Evolutionary conservation across 2,329 filamentous ascomycete species (phyloP), one percentile per base, ranked within the genome.

Genomic region (Colletotrichum agaves): DNA sequence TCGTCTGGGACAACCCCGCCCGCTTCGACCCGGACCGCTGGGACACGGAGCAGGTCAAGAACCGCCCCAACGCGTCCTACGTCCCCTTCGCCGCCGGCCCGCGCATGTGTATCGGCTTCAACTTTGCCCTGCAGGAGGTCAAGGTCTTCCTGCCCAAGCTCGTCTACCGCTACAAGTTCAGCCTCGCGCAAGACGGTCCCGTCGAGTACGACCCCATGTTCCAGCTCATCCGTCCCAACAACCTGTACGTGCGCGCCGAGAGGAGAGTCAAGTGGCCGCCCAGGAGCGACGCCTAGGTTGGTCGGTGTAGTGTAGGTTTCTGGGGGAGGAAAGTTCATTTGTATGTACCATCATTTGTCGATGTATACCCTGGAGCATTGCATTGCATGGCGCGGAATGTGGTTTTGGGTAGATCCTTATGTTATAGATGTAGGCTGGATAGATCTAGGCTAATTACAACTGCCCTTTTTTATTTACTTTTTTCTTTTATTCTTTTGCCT

Each of bases 51-150:
- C 76, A 79, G 12, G 85, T 87, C 61, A 87, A 86, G 78, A 82
- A 81, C 70, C 74, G 82, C 2, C 85, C 84, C 50, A 81, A 81
- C 33, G 82, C 80, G 2, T 78, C 84, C 0, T 90, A 90, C 71
- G 78, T 86, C 3, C 88, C 88, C 0, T 91, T 90, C 69, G 87
- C 84, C 0, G 78, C 82, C 0, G 88, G 88, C 0, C 83, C 80
- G 0, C 79, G 88, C 1, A 84, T 83, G 77, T 90, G 88, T 69
- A 86, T 90, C 62, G 88, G 88, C 0, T 90, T 89, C 81, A 90
- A 89, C 75, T 89, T 90, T 74, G 88, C 87, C 0, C 77, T 90
- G 6, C 82, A 85, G 66, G 87, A 90, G 75, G 80, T 89, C 66
- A 89, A 89, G 78, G 80, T 88, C 4, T 83, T 88, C 71, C 43